Evolutionary conservation across 371 early-diverging fungal genomes (phyloP), one percentile per base, ranked within the genome.

Genomic region (Cokeromyces recurvatus): DNA sequence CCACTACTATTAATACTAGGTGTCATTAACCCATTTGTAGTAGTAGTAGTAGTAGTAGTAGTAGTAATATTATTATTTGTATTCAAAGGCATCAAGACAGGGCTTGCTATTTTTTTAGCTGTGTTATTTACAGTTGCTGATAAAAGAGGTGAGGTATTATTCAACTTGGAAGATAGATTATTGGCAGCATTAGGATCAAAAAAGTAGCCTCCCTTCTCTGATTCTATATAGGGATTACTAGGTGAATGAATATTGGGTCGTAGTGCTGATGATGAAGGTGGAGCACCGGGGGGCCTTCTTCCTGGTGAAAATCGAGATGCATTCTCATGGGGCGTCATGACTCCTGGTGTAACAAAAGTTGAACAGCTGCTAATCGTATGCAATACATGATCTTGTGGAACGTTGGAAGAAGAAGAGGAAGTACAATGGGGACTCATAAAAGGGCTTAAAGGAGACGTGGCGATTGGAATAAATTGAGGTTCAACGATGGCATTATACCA

Each of bases 391-490:
- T 35, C 32, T 22, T 51, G 37, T 5, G 39, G 44, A 9, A 23
- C 48, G 5, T 27, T 19, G 1, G 44, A 37, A 8, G 15, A 11
- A 16, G 20, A 40, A 17, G 14, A 21, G 37, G 7, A n/a, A 22
- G 23, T 17, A n/a, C 22, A n/a, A 29, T 27, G 22, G n/a, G 11
- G 24, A 2, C 32, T 20, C 11, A 46, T 43, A 31, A 53, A 45
- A 1, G 58, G 59, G 38, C 74, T 78, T 0, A 55, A 24, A 0
- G 82, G 82, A 0, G 81, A 78, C 0, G 85, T 82, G 1, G 85
- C 82, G 42, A 84, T 82, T 5, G 85, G 85, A 15, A 78, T 64
- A 38, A 75, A 81, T 2, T 77, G 69, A 10, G 79, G 81, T 32
- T 81, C 80, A 12, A 83, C 67, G 16, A 72, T 54, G 0, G 77